phyloP scores from a whole-genome alignment of 441 rosid species.

The Pelargonium citronellum region DNA sequence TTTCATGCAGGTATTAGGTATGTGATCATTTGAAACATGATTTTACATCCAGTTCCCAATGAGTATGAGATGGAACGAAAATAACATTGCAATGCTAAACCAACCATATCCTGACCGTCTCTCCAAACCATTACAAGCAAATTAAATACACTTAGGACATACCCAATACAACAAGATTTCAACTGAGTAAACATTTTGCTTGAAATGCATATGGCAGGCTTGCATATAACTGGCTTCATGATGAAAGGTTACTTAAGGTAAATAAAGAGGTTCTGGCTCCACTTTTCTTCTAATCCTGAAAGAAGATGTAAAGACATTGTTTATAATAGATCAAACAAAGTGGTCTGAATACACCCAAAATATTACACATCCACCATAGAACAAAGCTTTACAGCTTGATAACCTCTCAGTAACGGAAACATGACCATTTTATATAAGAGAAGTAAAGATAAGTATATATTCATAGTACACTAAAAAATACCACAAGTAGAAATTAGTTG shows the following conservation, averaged over 20 bases:
- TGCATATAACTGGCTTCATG: not conserved
- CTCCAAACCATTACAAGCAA: conserved; percentile 1
- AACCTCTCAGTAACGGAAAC: not conserved
- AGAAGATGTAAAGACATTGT: conserved; percentile 13
- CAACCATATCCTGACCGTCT: conserved; percentile 2
- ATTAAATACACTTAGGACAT: not conserved
- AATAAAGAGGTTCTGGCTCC: conserved; percentile 70
- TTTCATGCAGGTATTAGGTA: not conserved
- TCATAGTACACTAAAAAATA: too few relatives aligned
- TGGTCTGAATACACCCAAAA: conserved; percentile 2
- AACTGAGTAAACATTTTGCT: not conserved
- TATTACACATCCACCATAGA: not conserved
- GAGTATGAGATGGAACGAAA: conserved; percentile 3
- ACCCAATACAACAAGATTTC: not conserved
- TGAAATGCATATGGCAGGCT: conserved; percentile 3
- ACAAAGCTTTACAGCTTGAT: not conserved
- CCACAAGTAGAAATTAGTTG: too few relatives aligned
- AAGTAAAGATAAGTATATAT: too few relatives aligned
- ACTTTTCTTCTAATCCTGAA: conserved; percentile 72
- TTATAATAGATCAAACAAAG: not conserved
- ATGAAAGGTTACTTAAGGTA: conserved; percentile 21
- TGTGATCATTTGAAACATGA: not conserved
- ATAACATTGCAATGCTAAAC: conserved; percentile 3
- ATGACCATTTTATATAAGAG: not conserved
- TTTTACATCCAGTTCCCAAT: not conserved